These are phyloP conservation scores for Lepiota brunneoincarnata DNA, from an alignment of 768 basidiomycete genomes.

Conservation along the genomic window DNA sequence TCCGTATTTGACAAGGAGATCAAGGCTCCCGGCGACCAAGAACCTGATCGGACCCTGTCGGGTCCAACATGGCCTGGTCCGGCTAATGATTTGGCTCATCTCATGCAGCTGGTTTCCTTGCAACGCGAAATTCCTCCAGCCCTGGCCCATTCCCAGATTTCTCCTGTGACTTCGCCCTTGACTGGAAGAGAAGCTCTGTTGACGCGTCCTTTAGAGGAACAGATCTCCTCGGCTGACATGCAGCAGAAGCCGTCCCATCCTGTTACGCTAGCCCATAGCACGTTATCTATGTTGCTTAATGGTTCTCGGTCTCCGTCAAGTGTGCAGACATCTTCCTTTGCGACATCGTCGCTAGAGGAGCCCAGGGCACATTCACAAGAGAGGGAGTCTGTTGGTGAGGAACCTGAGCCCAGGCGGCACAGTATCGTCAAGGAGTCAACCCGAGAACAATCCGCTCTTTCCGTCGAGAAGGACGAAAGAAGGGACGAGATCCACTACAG, in stretches of 20 bases:
- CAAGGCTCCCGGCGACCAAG: not conserved
- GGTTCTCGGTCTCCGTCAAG: not conserved
- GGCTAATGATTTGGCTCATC: slow-evolving; percentile 7
- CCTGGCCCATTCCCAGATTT: not conserved
- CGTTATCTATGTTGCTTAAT: slow-evolving; percentile 3
- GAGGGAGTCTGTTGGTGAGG: not conserved
- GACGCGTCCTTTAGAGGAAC: slow-evolving; percentile 1
- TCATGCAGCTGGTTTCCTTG: slow-evolving; percentile 1
- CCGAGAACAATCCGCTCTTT: not conserved
- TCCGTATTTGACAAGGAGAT: not conserved
- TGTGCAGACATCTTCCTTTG: not conserved
- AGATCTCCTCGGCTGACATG: not conserved
- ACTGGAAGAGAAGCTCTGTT: slow-evolving; percentile 12
- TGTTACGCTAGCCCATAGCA: slow-evolving; percentile 4
- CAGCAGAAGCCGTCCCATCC: not conserved
- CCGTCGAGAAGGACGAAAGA: not conserved
- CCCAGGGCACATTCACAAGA: not conserved
- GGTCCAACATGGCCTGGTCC: slow-evolving; percentile 5
- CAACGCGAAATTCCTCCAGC: not conserved
- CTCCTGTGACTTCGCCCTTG: slow-evolving; percentile 9
- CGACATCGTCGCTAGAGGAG: not conserved
- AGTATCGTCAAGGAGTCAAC: not conserved
- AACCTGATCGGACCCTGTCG: not conserved
- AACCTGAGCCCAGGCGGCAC: not conserved
- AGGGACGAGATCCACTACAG: slow-evolving; percentile 27